Conservation (phyloP, 1,284 basidiomycete species). For the Leccinum variabile region DNA sequence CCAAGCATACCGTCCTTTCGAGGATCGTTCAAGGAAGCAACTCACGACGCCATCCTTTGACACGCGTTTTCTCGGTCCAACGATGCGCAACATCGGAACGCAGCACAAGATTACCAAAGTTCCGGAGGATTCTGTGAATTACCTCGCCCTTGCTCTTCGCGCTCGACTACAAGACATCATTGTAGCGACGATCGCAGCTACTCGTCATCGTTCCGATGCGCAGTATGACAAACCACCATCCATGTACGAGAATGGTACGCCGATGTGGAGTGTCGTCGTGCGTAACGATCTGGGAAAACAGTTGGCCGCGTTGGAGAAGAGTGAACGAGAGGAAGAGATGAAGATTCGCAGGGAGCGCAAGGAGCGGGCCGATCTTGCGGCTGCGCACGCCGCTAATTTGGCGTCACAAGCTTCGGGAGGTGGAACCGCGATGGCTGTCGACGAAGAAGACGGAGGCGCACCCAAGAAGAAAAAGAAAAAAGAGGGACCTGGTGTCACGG, state of each 20-base stretch:
- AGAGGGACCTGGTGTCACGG: constrained; percentile 79
- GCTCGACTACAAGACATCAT: constrained; percentile 73
- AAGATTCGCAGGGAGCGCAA: constrained; percentile 70
- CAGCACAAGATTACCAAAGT: constrained; percentile 65
- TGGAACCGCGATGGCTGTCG: constrained; percentile 31
- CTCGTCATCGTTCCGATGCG: constrained; percentile 67
- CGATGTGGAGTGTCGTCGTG: constrained; percentile 80
- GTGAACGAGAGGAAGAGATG: constrained; percentile 81
- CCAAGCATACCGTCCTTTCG: constrained; percentile 57
- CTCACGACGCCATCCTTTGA: constrained; percentile 64
- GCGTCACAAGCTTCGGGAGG: constrained; percentile 53
- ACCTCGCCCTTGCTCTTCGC: constrained; percentile 76
- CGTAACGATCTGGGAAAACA: constrained; percentile 76
- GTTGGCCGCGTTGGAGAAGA: constrained; percentile 67
- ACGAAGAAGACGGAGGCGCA: constrained; percentile 46
- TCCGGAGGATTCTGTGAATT: constrained; percentile 72
- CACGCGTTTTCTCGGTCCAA: constrained; percentile 55
- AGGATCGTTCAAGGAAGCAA: constrained; percentile 75
- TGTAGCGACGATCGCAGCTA: constrained; percentile 67
- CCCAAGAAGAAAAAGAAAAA: constrained; percentile 83
- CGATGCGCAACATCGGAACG: constrained; percentile 62
- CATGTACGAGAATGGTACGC: constrained; percentile 58
- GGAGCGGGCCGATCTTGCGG: constrained; percentile 60
- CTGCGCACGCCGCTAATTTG: constrained; percentile 60
- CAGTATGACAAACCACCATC: constrained; percentile 70